A percentile compares a stretch with the other conserved stretches of the same genome.
phyloP scores from a whole-genome alignment of 1,284 basidiomycete species.

The Agaricales sp. region DNA sequence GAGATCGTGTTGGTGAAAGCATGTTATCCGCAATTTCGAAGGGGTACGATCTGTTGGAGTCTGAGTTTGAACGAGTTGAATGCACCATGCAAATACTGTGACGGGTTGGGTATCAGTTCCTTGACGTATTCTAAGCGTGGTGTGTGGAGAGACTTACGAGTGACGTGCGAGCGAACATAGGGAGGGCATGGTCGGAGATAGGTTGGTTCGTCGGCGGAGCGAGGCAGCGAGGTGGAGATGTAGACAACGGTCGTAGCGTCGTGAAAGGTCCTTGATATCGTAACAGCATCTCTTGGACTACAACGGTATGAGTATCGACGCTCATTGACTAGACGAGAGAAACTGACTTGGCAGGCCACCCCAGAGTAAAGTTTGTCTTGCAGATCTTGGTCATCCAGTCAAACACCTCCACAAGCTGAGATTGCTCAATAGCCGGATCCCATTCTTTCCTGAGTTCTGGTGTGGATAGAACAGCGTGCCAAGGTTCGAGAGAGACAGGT shows the following conservation, averaged over 20 bases:
- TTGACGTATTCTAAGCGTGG: constrained; percentile 1
- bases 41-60: neutral
- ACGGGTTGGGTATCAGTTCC: constrained; percentile 10
- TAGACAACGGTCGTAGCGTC: constrained; percentile 82
- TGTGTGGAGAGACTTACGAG: constrained; percentile 44
- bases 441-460: constrained; percentile 83
- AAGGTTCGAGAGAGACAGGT: constrained; percentile 60
- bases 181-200: constrained; percentile 93
- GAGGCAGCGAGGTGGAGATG: constrained; percentile 91
- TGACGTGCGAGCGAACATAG: constrained; percentile 86
- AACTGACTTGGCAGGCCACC: constrained; percentile 92
- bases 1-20: constrained; percentile 96
- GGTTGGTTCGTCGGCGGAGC: constrained; percentile 84
- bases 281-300: constrained; percentile 88
- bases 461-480: constrained; percentile 76
- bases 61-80: constrained; percentile 49
- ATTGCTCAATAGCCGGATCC: constrained; percentile 88
- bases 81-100: constrained; percentile 87
- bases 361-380: constrained; percentile 85
- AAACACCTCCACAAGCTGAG: constrained; percentile 78
- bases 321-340: constrained; percentile 6
- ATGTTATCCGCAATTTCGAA: constrained; percentile 60
- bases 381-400: constrained; percentile 80
- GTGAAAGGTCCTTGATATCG: constrained; percentile 78
- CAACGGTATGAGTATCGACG: constrained; percentile 11